Percentiles rank a stretch among this genome's conserved stretches.
Conservation (phyloP, 192 early-diverging fungal species). For the Umbelopsis isabellina region DNA sequence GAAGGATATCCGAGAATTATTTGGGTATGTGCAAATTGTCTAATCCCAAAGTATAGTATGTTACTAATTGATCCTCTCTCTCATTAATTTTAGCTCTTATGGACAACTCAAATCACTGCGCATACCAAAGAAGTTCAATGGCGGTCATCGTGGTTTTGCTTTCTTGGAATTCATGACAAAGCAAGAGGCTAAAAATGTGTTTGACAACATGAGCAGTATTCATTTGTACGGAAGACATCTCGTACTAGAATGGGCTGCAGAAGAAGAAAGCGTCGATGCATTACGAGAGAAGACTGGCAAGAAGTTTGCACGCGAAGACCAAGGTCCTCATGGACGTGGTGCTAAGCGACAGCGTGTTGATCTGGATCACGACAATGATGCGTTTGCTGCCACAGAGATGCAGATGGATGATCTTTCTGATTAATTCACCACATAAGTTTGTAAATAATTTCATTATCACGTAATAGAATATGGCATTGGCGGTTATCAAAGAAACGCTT, state of each 20-base stretch:
- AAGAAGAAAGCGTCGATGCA: conserved; percentile 79
- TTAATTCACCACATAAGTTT: conserved; percentile 48
- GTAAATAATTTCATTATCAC: conserved; percentile 9
- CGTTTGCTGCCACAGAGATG: conserved; percentile 17
- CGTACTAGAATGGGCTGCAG: conserved; percentile 94
- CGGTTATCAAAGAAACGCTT: too few relatives aligned
- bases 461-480: too few relatives aligned
- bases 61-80: neutral
- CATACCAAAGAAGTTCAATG: conserved; percentile 91
- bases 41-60: conserved; percentile 7
- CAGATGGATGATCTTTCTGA: conserved; percentile 50
- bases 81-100: conserved; percentile 64
- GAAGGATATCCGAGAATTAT: conserved; percentile 85
- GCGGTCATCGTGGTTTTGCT: conserved; percentile 95
- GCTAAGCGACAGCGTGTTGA: conserved; percentile 70
- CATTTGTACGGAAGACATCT: conserved; percentile 98
- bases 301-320: conserved; percentile 69
- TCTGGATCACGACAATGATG: conserved; percentile 49
- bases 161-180: conserved; percentile 98
- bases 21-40: conserved; percentile 58
- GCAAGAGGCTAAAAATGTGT: conserved; percentile 91
- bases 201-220: conserved; percentile 83
- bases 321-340: conserved; percentile 49
- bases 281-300: conserved; percentile 86
- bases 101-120: conserved; percentile 95